phyloP scores from a whole-genome alignment of 2,329 filamentous ascomycete species.

The Tolypocladium paradoxum region DNA sequence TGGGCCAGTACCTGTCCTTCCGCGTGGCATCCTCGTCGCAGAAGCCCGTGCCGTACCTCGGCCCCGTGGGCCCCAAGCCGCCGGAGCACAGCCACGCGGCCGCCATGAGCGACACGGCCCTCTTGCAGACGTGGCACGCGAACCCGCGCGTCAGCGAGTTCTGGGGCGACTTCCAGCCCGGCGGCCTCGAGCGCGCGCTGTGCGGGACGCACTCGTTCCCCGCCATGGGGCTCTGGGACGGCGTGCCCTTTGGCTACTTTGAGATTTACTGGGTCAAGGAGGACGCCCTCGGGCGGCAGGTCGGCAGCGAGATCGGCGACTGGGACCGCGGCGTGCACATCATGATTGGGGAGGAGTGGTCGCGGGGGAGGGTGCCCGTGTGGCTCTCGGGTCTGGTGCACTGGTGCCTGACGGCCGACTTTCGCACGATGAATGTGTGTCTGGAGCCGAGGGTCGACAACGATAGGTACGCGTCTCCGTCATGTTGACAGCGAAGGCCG shows the following conservation, averaged over 20 bases:
- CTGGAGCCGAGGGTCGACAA: conserved; percentile 92
- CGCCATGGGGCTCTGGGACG: conserved; percentile 87
- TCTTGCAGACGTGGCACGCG: conserved; percentile 83
- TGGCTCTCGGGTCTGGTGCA: conserved; percentile 88
- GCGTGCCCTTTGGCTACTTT: conserved; percentile 91
- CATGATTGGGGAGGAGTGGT: conserved; percentile 85
- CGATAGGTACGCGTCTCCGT: conserved; percentile 47
- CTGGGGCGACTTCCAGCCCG: conserved; percentile 60
- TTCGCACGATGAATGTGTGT: conserved; percentile 70
- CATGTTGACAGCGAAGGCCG: not conserved
- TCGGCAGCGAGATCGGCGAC: conserved; percentile 57
- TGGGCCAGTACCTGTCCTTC: conserved; percentile 80
- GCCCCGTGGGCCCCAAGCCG: conserved; percentile 37
- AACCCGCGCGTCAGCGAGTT: conserved; percentile 72
- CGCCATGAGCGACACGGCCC: conserved; percentile 38
- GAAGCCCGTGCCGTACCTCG: conserved; percentile 52
- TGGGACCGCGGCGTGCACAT: conserved; percentile 86
- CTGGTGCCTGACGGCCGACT: conserved; percentile 67
- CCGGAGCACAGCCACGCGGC: conserved; percentile 29
- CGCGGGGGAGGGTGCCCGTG: conserved; percentile 65
- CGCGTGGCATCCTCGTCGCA: conserved; percentile 65
- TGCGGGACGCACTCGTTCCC: conserved; percentile 71
- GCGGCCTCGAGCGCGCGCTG: conserved; percentile 58
- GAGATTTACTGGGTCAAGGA: conserved; percentile 99
- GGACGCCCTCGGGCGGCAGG: conserved; percentile 61